Evolutionary conservation across 345 rosid genomes (phyloP).

Genomic region (Boechera retrofracta): DNA sequence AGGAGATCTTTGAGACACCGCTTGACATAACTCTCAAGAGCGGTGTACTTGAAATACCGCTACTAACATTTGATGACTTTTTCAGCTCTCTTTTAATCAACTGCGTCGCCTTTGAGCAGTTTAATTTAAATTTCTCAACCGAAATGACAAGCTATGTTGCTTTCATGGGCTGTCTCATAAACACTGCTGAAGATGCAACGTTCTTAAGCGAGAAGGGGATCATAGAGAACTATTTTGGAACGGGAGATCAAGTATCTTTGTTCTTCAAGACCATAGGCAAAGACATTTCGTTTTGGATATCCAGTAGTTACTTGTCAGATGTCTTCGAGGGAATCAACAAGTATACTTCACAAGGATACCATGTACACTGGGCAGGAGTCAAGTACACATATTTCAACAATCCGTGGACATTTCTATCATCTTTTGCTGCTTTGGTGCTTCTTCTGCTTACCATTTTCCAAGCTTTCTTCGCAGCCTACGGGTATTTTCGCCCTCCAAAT

Average conservation of each 20-base stretch:
- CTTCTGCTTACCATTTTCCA: conserved; percentile 33
- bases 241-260: conserved; percentile 50
- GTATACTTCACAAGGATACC: conserved; percentile 47
- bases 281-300: conserved; percentile 51
- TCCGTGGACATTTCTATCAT: conserved; percentile 22
- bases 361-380: conserved; percentile 28
- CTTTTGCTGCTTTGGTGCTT: conserved; percentile 15
- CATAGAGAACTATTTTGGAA: conserved; percentile 61
- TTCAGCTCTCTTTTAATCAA: conserved; percentile 55
- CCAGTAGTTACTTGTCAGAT: conserved; percentile 45
- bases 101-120: conserved; percentile 61
- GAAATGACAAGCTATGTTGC: conserved; percentile 55
- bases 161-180: conserved; percentile 62
- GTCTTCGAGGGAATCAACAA: conserved; percentile 57
- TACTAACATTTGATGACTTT: conserved; percentile 48
- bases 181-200: conserved; percentile 51
- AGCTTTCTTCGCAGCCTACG: conserved; percentile 22
- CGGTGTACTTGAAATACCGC: conserved; percentile 58
- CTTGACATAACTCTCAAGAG: conserved; percentile 51
- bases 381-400: conserved; percentile 29
- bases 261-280: conserved; percentile 59
- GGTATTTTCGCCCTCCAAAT: conserved; percentile 1
- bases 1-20: conserved; percentile 42
- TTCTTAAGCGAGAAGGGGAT: conserved; percentile 52
- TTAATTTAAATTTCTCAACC: conserved; percentile 46